Base-by-base conservation (phyloP, 805 yeast genomes). In the Ogataea trehaloabstinens region DNA sequence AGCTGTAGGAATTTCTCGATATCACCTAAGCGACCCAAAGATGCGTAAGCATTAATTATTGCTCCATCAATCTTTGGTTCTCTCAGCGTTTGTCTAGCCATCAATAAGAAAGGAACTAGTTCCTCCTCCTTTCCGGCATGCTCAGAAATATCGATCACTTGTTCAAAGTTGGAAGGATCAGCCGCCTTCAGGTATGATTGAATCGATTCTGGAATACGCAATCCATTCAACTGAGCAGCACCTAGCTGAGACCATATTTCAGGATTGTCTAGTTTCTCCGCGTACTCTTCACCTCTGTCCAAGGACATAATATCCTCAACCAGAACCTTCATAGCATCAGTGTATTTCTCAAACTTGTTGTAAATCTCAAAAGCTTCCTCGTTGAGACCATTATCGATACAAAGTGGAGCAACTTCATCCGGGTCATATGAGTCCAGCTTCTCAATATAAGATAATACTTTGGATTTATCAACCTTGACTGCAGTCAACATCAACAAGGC, bases 121-220 rank as follows among this genome's bases (percentile, higher is more conserved):
- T 93, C 98, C 56, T 91, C 97, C 61, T 82, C 95, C 62, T 90
- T 91, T 48, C 96, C 98, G 24, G 96, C 95, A 56, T 86, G 95
- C 59, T 90, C 95, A 34, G 98, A 79, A 53, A 89, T 85, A 55
- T 93, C 98, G 65, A 93, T 91, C 32, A 91, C 96, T 54, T 85
- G 88, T 41, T 80, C 87, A 58, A 73, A 93, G 70, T 93, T 88
- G 37, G 85, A 76, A 42, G 98, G 93, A 62, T 91, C 95, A 55
- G 84, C 80, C 29, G 98, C 96, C 55, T 80, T 85, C 55, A 90
- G 85, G 61, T 93, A 93, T 6, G 98, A 89, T 40, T 80, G 82
- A 56, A 93, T 85, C 22, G 98, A 88, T 55, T 91, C 98, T 35
- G 88, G 82, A 44, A 93, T 79, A 54, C 98, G 80, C 58, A 90